Evolutionary conservation across 2,329 filamentous ascomycete species (phyloP).

Genomic region (Aureobasidium pullulans): DNA sequence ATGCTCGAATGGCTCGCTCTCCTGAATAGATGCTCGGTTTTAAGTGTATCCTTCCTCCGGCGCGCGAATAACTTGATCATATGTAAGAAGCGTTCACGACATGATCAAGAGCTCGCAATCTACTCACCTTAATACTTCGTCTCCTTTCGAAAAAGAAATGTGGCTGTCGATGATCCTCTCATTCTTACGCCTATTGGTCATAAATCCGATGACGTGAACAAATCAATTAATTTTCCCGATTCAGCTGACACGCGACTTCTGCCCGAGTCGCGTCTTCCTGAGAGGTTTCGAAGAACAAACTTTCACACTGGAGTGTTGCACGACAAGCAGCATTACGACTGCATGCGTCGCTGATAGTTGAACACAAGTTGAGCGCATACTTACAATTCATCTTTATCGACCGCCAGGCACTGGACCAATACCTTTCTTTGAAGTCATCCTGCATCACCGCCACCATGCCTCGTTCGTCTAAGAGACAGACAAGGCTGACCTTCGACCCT

Average conservation of each 20-base stretch:
- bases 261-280: not conserved
- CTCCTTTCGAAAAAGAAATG: not conserved
- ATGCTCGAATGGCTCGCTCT: not conserved
- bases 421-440: not conserved
- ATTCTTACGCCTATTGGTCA: not conserved
- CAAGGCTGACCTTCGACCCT: conserved; percentile 37
- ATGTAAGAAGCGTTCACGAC: not conserved
- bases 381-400: not conserved
- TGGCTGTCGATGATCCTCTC: not conserved
- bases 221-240: conserved; percentile 1
- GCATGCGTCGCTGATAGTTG: not conserved
- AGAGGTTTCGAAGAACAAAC: not conserved
- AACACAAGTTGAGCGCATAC: not conserved
- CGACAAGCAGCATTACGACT: not conserved
- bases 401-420: not conserved
- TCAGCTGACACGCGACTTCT: not conserved
- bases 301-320: not conserved
- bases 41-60: not conserved
- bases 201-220: not conserved
- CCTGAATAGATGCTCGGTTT: not conserved
- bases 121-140: not conserved
- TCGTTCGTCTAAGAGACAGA: conserved; percentile 29
- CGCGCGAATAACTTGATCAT: not conserved
- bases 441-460: not conserved
- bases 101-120: no score